phyloP scores from a whole-genome alignment of 345 rosid genomes.

The Gossypium thurberi region DNA sequence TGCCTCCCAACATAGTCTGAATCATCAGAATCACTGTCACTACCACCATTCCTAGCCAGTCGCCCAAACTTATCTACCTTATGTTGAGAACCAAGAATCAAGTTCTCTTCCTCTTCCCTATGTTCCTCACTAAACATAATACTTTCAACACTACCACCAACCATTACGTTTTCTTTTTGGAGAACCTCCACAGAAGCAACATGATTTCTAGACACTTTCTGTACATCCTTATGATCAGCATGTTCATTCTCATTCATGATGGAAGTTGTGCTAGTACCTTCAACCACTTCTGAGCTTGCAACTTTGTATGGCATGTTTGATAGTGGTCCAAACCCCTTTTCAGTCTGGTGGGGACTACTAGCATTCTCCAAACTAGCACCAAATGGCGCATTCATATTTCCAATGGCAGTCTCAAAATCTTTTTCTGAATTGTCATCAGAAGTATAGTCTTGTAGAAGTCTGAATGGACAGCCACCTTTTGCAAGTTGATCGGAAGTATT shows the following conservation, averaged over 20 bases:
- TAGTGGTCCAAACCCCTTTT: constrained; percentile 14
- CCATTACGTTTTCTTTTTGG: constrained; percentile 15
- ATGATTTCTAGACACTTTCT: constrained; percentile 7
- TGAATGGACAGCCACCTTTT: constrained; percentile 38
- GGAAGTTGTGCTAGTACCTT: constrained; percentile 17
- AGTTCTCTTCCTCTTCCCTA: constrained; percentile 19
- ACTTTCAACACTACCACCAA: constrained; percentile 17
- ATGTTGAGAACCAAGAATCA: constrained; percentile 21
- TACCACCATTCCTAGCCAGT: constrained; percentile 41
- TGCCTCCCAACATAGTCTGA: constrained; percentile 19
- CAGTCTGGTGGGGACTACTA: constrained; percentile 15
- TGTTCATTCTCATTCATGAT: constrained; percentile 15
- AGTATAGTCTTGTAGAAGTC: constrained; percentile 42
- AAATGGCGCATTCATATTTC: constrained; percentile 10
- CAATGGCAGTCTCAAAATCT: constrained; percentile 11
- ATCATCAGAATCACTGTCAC: constrained; percentile 60
- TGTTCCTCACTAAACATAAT: constrained; percentile 23
- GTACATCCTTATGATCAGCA: constrained; percentile 13
- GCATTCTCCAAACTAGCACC: constrained; percentile 16
- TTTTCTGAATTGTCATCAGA: constrained; percentile 44
- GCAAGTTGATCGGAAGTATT: constrained; percentile 9
- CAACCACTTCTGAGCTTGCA: constrained; percentile 13
- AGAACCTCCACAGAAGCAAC: constrained; percentile 20
- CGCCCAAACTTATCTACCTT: constrained; percentile 61
- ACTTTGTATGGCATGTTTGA: constrained; percentile 8